Base-by-base conservation (phyloP, 192 early-diverging fungal genomes). In the Ramicandelaber brevisporus region DNA sequence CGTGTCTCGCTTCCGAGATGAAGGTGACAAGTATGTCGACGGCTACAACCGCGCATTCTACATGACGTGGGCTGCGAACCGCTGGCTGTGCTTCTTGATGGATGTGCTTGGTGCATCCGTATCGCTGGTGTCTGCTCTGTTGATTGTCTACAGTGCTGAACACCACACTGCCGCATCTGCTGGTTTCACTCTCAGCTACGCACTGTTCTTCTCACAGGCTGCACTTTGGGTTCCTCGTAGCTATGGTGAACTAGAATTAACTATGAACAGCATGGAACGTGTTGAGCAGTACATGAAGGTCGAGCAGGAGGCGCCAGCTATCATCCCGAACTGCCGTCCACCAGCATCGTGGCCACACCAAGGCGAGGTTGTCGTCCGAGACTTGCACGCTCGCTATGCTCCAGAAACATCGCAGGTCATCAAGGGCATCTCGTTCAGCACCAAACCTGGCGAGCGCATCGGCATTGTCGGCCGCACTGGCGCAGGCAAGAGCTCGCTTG, bases 391-490 rank as follows among this genome's bases (percentile, higher is more conserved):
- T 22, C 61, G 61, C 10, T 89, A 93, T 31, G 49, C 67, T 0
- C 54, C 62, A 15, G 71, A 70, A 27, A n/a, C n/a, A n/a, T 49
- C 55, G 10, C 63, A 62, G 13, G 70, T 82, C 4, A 60, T 93
- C 18, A 68, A 81, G 26, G 49, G 65, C 14, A 44, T 97, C 17
- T 60, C 61, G 3, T 70, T 86, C 29, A 32, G 46, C 5, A 63
- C 82, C 27, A 50, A 44, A 6, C 63, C 74, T 5, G 53, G 52
- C 0, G 65, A 73, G 43, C 82, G 78, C 39, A 68, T 92, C 43
- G 86, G 80, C 17, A 66, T 92, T 40, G 80, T 85, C 26, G 85
- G 85, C 9, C 56, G 85, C 6, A 78, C 83, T 0, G 80, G 78
- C 17, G 68, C 75, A 1, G 78, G 76, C 9, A 82, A 82, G 41